Conservation (phyloP, 495 filamentous ascomycete genomes). For the Hyaloscypha hepaticicola region DNA sequence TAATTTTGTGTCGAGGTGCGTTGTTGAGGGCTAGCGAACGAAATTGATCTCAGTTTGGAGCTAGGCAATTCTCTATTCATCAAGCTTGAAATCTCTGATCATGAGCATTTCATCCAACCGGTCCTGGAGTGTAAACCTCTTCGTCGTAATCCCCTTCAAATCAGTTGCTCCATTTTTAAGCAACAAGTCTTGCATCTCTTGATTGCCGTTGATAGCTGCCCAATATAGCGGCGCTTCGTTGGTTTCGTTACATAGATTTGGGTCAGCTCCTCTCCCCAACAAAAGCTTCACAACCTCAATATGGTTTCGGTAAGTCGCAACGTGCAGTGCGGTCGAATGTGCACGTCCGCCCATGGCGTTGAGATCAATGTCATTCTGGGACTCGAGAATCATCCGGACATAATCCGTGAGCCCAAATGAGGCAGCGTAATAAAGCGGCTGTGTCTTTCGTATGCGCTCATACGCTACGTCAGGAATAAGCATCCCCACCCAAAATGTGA, state of each 20-base stretch:
- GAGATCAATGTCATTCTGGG: constrained; percentile 17
- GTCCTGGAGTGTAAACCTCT: neutral
- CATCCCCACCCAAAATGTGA: constrained; percentile 20
- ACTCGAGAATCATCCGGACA: constrained; percentile 18
- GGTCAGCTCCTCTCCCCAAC: constrained; percentile 51
- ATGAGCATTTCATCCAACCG: neutral
- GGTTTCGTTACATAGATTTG: constrained; percentile 37
- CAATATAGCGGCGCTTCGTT: constrained; percentile 20
- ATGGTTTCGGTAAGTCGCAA: constrained; percentile 34
- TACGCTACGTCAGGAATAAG: constrained; percentile 5
- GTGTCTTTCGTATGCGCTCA: constrained; percentile 13
- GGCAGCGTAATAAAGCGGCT: constrained; percentile 24
- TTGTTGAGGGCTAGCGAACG: too few relatives aligned
- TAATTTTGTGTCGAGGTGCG: too few relatives aligned
- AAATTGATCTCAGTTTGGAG: too few relatives aligned
- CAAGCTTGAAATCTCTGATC: neutral
- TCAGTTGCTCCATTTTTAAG: constrained; percentile 6
- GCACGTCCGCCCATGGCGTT: constrained; percentile 17
- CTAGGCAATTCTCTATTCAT: too few relatives aligned
- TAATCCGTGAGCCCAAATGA: constrained; percentile 21
- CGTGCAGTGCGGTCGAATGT: constrained; percentile 21
- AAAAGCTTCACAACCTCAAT: constrained; percentile 48
- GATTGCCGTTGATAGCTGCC: constrained; percentile 1
- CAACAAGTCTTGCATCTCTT: constrained; percentile 9
- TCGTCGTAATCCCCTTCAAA: neutral